Base-by-base conservation (phyloP, 495 filamentous ascomycete genomes). In the Aspergillus diversus region DNA sequence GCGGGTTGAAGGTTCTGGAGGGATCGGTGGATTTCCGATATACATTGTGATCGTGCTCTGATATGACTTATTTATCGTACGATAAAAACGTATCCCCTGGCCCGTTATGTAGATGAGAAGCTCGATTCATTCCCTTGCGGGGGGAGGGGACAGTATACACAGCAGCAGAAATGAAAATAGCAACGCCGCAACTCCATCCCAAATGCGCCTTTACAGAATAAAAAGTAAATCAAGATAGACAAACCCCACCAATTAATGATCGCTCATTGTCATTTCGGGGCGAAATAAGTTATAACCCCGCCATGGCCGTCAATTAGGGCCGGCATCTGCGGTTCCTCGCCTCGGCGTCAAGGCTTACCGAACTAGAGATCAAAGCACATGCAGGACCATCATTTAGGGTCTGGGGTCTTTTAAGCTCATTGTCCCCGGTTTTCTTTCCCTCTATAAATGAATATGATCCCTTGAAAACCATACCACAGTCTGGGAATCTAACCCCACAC, bases 261-360 rank as follows among this genome's bases (percentile, higher is more conserved):
- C 21, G 21, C 2, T 27, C 21, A 27, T 27, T 27, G 21, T 27
- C 21, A 27, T 27, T 27, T 27, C 21, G 21, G 21, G 21, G 21
- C 21, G 21, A 27, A 27, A 27, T 27, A 27, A 27, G 21, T 27
- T 27, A 27, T 27, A 43, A 43, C 39, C 39, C 39, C 39, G 39
- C 21, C 21, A 27, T 27, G 21, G 21, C 21, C 39, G n/a, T 43
- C 4, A 43, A n/a, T 49, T 37, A n/a, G n/a, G 5, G 13, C 31
- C 57, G 57, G 57, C 57, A 59, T 59, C 57, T 59, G 46, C 46
- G 57, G 57, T 21, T 37, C 57, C 57, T 31, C 57, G 57, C 57
- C 42, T 50, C 57, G 57, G 43, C 46, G 8, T 16, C 33, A 39
- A 33, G 13, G 17, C 32, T 34, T 12, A 33, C 57, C 27, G 32